These are phyloP conservation scores for Liquidambar formosana DNA, from an alignment of 164 flowering plant genomes.

Conservation along the genomic window DNA sequence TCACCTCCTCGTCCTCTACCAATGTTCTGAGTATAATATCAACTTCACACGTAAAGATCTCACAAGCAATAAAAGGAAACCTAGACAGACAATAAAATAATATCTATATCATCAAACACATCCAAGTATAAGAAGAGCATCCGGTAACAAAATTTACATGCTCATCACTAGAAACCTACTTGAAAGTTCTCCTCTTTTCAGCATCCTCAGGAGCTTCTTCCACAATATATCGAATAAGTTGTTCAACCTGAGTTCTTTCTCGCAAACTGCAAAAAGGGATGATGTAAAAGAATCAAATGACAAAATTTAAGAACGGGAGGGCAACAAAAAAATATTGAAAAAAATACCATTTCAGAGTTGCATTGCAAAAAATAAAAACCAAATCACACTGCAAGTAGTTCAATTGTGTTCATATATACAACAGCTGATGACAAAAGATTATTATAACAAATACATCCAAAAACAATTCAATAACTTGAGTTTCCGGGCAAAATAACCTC, in stretches of 20 bases:
- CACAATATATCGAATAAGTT: constrained; percentile 73
- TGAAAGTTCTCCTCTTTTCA: constrained; percentile 70
- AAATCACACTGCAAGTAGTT: neutral
- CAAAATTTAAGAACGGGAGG: neutral
- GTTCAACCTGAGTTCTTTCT: constrained; percentile 80
- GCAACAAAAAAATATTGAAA: neutral
- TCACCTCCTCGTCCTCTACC: constrained; percentile 91
- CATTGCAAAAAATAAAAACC: neutral
- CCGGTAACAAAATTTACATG: neutral
- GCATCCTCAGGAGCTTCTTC: constrained; percentile 86
- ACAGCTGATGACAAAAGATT: neutral
- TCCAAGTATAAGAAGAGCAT: neutral
- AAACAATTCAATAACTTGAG: neutral
- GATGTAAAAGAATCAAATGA: neutral
- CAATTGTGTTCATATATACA: neutral
- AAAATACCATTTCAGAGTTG: neutral
- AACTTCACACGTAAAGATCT: constrained; percentile 94
- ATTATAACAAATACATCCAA: neutral
- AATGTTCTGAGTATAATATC: constrained; percentile 84
- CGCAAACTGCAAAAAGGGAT: constrained; percentile 49
- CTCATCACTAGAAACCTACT: constrained; percentile 42
- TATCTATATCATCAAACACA: neutral
- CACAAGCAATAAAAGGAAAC: constrained; percentile 94
- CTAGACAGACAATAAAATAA: constrained; percentile 30
- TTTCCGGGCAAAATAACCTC: neutral